These are phyloP conservation scores for Halophytophthora polymorphica DNA, from an alignment of 352 stramenopile species.

Conservation along the genomic window DNA sequence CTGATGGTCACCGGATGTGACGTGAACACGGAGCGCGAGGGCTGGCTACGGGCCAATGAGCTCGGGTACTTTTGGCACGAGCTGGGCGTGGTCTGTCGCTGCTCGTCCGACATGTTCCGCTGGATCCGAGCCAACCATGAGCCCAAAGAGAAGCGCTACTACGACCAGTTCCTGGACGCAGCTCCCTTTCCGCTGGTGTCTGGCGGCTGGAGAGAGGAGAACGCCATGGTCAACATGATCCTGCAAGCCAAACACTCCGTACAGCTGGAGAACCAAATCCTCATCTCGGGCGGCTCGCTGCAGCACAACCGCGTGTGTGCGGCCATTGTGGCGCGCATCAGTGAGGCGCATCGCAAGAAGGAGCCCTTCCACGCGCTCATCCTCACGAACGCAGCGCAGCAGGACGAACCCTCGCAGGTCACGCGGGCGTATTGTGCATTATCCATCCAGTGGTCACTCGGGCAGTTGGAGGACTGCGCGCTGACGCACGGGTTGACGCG, in stretches of 20 bases:
- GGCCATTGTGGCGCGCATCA: conserved; percentile 55
- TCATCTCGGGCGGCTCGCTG: conserved; percentile 65
- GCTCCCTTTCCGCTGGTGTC: conserved; percentile 71
- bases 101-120: conserved; percentile 45
- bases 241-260: conserved; percentile 55
- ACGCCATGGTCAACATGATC: conserved; percentile 83
- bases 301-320: conserved; percentile 77
- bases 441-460: conserved; percentile 75
- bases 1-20: conserved; percentile 81
- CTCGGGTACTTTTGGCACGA: conserved; percentile 82
- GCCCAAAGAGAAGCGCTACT: conserved; percentile 42
- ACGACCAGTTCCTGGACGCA: conserved; percentile 50
- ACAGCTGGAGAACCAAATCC: conserved; percentile 80
- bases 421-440: conserved; percentile 77
- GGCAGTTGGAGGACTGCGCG: conserved; percentile 58
- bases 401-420: conserved; percentile 72
- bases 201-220: conserved; percentile 72
- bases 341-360: conserved; percentile 26
- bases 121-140: conserved; percentile 65
- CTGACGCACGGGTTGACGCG: conserved; percentile 37
- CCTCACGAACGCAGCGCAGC: conserved; percentile 71
- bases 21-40: conserved; percentile 67
- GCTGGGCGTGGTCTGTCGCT: conserved; percentile 51
- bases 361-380: conserved; percentile 59
- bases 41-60: conserved; percentile 56